Percentiles rank a stretch among this genome's conserved stretches.
These are phyloP conservation scores for Arabidopsis hybrid DNA, from an alignment of 441 rosid genomes.

Conservation along the genomic window DNA sequence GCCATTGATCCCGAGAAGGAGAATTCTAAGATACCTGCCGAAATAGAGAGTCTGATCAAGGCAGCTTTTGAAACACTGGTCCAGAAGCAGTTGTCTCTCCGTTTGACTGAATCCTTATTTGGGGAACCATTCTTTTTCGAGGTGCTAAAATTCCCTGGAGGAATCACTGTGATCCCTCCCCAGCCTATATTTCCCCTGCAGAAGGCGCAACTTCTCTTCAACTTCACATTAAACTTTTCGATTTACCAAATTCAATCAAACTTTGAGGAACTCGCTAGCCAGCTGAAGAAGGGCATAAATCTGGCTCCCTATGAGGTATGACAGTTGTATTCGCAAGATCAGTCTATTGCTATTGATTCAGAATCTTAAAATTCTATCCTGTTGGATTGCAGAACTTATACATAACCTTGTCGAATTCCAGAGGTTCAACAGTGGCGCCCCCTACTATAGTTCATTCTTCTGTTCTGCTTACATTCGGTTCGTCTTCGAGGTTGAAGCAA, in stretches of 20 bases:
- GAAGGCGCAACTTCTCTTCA: conserved; percentile 80
- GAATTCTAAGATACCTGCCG: conserved; percentile 60
- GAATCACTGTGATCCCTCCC: conserved; percentile 78
- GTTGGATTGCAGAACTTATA: conserved; percentile 68
- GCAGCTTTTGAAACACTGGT: conserved; percentile 63
- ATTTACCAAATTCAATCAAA: conserved; percentile 65
- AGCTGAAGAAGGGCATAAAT: conserved; percentile 78
- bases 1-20: conserved; percentile 72
- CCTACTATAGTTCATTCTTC: conserved; percentile 78
- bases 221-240: conserved; percentile 85
- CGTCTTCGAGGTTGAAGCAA: conserved; percentile 79
- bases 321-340: not conserved
- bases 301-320: conserved; percentile 79
- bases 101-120: conserved; percentile 71
- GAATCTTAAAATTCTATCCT: conserved; percentile 1
- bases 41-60: conserved; percentile 68
- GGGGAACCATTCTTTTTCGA: conserved; percentile 71
- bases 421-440: conserved; percentile 78
- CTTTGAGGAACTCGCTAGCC: conserved; percentile 71
- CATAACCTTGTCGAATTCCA: conserved; percentile 67
- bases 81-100: conserved; percentile 54
- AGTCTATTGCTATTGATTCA: not conserved
- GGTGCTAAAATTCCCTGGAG: conserved; percentile 76
- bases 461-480: conserved; percentile 75
- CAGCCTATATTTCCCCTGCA: conserved; percentile 84